Conservation (phyloP, 345 rosid genomes). For the Gossypium thurberi region DNA sequence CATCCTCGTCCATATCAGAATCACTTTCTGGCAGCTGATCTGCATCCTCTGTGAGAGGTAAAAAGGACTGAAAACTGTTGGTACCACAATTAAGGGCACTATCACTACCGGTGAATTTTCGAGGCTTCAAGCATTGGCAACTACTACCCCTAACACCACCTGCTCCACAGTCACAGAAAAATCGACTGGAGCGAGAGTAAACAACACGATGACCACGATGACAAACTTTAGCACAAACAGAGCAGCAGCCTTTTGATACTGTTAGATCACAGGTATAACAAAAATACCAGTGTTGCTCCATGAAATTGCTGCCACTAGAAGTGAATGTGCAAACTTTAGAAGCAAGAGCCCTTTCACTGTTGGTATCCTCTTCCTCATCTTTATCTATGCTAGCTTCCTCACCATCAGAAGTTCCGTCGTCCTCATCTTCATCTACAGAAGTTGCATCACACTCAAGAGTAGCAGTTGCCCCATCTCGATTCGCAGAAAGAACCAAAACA, state of each 20-base stretch:
- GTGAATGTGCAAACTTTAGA: conserved; percentile 96
- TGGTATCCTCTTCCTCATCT: conserved; percentile 89
- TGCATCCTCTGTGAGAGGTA: conserved; percentile 72
- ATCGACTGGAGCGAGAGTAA: conserved; percentile 92
- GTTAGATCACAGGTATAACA: conserved; percentile 99
- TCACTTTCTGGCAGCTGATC: conserved; percentile 87
- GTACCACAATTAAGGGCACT: conserved; percentile 43
- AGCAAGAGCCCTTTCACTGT: conserved; percentile 84
- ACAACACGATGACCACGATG: conserved; percentile 99
- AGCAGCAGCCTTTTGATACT: conserved; percentile 95
- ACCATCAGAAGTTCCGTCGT: conserved; percentile 99
- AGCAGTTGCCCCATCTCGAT: conserved; percentile 65
- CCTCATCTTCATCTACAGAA: conserved; percentile 96
- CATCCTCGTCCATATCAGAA: conserved; percentile 85
- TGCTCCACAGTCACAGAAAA: conserved; percentile 99
- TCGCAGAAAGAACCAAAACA: conserved; percentile 52
- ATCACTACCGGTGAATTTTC: conserved; percentile 69
- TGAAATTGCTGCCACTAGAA: conserved; percentile 96
- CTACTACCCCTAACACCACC: conserved; percentile 97
- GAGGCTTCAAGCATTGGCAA: conserved; percentile 96
- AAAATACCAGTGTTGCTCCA: conserved; percentile 99
- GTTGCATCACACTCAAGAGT: conserved; percentile 90
- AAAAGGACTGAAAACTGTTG: conserved; percentile 59
- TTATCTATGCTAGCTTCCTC: conserved; percentile 94
- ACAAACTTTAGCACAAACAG: conserved; percentile 97